Percentiles rank a stretch among this genome's conserved stretches.
These are phyloP conservation scores for Geotrichum candidum DNA, from an alignment of 1,139 yeast species.

Conservation along the genomic window DNA sequence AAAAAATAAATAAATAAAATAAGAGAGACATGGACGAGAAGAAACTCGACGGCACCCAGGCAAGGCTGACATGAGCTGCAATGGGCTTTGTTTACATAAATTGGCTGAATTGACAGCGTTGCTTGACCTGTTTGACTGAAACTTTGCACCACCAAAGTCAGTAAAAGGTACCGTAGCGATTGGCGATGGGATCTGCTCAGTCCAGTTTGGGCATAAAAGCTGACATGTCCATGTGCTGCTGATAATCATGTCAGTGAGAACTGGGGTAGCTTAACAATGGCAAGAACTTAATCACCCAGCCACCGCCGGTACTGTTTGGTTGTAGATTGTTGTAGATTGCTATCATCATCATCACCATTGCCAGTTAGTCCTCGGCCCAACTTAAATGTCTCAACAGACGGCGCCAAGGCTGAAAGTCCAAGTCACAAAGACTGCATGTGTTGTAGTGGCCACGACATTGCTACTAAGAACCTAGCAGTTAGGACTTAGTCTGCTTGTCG, in stretches of 20 bases:
- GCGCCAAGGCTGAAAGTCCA: not conserved
- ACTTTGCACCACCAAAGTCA: too few species aligned
- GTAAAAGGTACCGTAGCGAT: not conserved
- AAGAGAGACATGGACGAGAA: not conserved
- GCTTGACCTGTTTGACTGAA: too few species aligned
- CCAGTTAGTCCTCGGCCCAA: not conserved
- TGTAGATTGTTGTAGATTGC: not conserved
- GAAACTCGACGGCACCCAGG: not conserved
- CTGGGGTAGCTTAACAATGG: not conserved
- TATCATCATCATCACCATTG: not conserved
- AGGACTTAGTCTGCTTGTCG: not conserved
- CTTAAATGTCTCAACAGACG: not conserved
- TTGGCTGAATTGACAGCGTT: not conserved
- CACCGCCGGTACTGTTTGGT: not conserved
- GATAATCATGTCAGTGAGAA: not conserved
- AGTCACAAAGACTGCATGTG: not conserved
- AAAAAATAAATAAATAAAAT: too few species aligned
- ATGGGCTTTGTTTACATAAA: not conserved
- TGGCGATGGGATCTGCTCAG: not conserved
- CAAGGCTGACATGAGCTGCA: not conserved
- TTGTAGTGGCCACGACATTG: not conserved
- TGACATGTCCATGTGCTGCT: not conserved
- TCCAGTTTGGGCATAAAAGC: not conserved
- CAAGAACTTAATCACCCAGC: too few species aligned
- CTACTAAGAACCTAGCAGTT: not conserved